Evolutionary conservation across 108 stramenopile species (phyloP).

Genomic region (Cylindrotheca fusiformis): DNA sequence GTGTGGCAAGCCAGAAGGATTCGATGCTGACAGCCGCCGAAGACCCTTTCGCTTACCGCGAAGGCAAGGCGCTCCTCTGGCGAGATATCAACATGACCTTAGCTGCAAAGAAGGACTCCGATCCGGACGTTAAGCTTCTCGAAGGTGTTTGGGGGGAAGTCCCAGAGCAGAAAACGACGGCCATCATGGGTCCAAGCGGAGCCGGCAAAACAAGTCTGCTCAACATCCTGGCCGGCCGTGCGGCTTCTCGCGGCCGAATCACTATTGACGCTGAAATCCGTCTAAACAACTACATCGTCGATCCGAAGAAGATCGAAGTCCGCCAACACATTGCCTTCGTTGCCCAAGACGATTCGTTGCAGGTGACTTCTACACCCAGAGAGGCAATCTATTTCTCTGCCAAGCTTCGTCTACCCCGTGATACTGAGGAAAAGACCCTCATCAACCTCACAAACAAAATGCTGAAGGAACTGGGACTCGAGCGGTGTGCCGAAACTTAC

Average conservation of each 20-base stretch:
- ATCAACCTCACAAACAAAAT: constrained; percentile 67
- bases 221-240: constrained; percentile 77
- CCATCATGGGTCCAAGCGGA: constrained; percentile 41
- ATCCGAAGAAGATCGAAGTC: constrained; percentile 40
- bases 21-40: no score
- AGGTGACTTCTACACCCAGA: constrained; percentile 71
- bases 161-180: constrained; percentile 61
- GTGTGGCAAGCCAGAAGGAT: no score
- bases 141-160: constrained; percentile 72
- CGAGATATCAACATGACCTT: constrained; percentile 64
- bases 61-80: constrained; percentile 65
- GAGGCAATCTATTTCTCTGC: constrained; percentile 88
- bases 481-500: constrained; percentile 61
- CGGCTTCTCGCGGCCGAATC: constrained; percentile 32
- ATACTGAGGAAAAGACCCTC: constrained; percentile 51
- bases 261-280: constrained; percentile 54
- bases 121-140: constrained; percentile 42
- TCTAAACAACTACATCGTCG: constrained; percentile 52
- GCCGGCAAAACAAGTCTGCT: constrained; percentile 81
- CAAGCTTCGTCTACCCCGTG: constrained; percentile 60
- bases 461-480: constrained; percentile 70
- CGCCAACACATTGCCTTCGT: constrained; percentile 77
- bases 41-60: constrained; percentile 68
- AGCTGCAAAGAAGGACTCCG: constrained; percentile 19
- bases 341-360: constrained; percentile 82